Conservation (phyloP, 2,329 filamentous ascomycete genomes). For the Raffaelea ambrosiae region DNA sequence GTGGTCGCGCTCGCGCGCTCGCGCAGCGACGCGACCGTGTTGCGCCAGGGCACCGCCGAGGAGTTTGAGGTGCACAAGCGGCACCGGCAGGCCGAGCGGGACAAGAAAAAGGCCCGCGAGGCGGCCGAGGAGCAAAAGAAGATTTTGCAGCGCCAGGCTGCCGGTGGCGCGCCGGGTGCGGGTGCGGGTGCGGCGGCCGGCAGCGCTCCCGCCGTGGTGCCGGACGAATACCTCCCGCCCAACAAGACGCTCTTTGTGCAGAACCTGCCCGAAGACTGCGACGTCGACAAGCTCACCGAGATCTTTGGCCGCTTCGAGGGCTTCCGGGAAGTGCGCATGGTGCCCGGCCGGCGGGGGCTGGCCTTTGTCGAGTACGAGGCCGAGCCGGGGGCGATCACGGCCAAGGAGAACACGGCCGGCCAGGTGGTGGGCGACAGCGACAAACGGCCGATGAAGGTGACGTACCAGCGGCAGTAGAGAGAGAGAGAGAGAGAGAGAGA, state of each 20-base stretch:
- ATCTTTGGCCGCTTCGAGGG: conserved; percentile 89
- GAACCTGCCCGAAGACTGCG: conserved; percentile 81
- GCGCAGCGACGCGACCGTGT: conserved; percentile 79
- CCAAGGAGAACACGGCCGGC: conserved; percentile 86
- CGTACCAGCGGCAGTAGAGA: conserved; percentile 78
- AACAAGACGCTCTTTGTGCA: conserved; percentile 96
- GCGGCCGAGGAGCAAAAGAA: conserved; percentile 70
- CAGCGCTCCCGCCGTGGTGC: conserved; percentile 59
- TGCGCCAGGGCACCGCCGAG: conserved; percentile 63
- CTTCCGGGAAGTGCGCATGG: conserved; percentile 84
- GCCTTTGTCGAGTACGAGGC: conserved; percentile 95
- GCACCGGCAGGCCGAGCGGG: conserved; percentile 77
- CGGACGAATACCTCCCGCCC: conserved; percentile 95
- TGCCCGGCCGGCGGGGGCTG: conserved; percentile 79
- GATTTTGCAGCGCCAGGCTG: conserved; percentile 22
- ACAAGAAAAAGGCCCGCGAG: conserved; percentile 74
- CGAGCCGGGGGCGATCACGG: conserved; percentile 80
- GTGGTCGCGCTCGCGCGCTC: conserved; percentile 72
- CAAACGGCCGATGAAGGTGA: conserved; percentile 76
- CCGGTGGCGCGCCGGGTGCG: conserved; percentile 41
- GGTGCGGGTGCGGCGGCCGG: conserved; percentile 50
- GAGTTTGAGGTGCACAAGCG: conserved; percentile 83
- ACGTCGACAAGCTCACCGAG: conserved; percentile 66
- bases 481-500: neutral
- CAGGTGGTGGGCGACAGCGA: conserved; percentile 63